These are phyloP conservation scores for Pythium volutum DNA, from an alignment of 352 stramenopile species.

Conservation along the genomic window DNA sequence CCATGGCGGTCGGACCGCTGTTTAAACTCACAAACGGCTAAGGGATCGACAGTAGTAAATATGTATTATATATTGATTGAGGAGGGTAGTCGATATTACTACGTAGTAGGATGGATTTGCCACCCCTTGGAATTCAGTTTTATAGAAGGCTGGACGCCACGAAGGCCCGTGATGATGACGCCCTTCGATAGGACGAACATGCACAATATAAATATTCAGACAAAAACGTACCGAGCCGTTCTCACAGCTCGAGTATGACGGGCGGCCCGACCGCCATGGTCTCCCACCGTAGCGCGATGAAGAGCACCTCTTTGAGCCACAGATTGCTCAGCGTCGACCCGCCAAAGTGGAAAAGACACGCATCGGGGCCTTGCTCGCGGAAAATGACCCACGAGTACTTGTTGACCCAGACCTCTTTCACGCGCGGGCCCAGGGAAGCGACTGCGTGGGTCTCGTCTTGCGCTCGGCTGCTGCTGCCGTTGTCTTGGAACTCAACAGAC, in stretches of 20 bases:
- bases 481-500: conserved; percentile 49
- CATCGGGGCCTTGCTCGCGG: conserved; percentile 28
- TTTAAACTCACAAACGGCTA: conserved; percentile 35
- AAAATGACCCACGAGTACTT: conserved; percentile 70
- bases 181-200: no score
- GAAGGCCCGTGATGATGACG: no score
- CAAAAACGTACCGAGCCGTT: no score
- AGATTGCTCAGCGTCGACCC: conserved; percentile 43
- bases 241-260: conserved; percentile 29
- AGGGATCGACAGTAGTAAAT: no score
- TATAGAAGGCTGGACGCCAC: no score
- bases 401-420: conserved; percentile 46
- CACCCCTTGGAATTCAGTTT: no score
- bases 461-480: conserved; percentile 20
- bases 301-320: conserved; percentile 65
- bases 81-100: no score
- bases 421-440: no score
- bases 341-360: conserved; percentile 59
- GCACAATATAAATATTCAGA: no score
- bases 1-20: conserved; percentile 47
- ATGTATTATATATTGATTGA: no score
- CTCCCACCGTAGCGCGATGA: conserved; percentile 62
- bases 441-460: conserved; percentile 18
- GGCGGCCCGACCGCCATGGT: conserved; percentile 47
- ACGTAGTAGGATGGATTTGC: no score